Conservation (phyloP, 345 rosid genomes). For the Hypericum androsaemum region DNA sequence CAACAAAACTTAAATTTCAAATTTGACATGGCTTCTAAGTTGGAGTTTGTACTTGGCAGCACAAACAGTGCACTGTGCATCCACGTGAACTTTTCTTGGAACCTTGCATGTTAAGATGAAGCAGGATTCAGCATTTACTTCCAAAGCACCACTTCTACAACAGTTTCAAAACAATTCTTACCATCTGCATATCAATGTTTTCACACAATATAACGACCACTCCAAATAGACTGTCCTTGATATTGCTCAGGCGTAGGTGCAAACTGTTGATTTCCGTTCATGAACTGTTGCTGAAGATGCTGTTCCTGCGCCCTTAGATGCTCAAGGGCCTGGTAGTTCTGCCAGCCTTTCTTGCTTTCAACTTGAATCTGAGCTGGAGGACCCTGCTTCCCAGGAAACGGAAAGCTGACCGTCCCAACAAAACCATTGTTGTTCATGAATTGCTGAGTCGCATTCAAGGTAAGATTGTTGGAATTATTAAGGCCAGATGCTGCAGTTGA, state of each 20-base stretch:
- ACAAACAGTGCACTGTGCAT: constrained; percentile 40
- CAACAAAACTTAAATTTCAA: constrained; percentile 55
- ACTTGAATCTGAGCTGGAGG: constrained; percentile 36
- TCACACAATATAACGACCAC: constrained; percentile 80
- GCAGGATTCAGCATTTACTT: constrained; percentile 1
- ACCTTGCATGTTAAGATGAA: constrained; percentile 25
- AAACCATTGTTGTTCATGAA: constrained; percentile 39
- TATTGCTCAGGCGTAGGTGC: constrained; percentile 61
- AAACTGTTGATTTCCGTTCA: constrained; percentile 45
- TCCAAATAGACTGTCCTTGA: constrained; percentile 76
- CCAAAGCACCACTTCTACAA: background rate
- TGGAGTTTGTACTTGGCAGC: constrained; percentile 53
- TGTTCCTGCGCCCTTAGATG: constrained; percentile 36
- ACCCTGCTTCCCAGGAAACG: constrained; percentile 78
- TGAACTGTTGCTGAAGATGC: constrained; percentile 41
- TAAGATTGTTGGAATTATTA: constrained; percentile 30
- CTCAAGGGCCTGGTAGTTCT: constrained; percentile 37
- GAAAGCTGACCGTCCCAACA: constrained; percentile 52
- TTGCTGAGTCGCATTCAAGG: constrained; percentile 41
- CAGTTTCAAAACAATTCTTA: background rate
- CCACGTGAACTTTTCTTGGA: constrained; percentile 45
- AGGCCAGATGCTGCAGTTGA: constrained; percentile 36
- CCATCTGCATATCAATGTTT: background rate
- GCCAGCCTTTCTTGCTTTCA: constrained; percentile 46
- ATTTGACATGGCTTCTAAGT: constrained; percentile 40